Percentiles rank a stretch among this genome's conserved stretches.
Conservation (phyloP, 2,329 filamentous ascomycete genomes). For the Albifimbria verrucaria region DNA sequence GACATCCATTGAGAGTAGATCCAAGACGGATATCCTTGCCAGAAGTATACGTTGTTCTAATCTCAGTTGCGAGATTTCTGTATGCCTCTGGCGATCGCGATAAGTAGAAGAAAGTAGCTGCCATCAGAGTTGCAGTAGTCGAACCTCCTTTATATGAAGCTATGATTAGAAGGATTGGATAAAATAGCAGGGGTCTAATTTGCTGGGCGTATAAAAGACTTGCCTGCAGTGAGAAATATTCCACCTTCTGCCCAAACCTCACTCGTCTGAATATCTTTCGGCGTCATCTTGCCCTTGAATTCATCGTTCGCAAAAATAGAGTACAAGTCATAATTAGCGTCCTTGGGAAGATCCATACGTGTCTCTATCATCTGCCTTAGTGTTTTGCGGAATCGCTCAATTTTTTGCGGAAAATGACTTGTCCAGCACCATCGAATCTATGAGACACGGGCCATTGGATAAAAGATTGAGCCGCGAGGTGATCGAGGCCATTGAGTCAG, state of each 20-base stretch:
- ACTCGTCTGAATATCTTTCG: no score
- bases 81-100: neutral
- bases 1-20: neutral
- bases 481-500: neutral
- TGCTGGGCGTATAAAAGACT: no score
- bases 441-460: no score
- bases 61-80: neutral
- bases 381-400: neutral
- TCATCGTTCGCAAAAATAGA: neutral
- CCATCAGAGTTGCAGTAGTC: neutral
- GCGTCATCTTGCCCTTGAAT: no score
- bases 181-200: no score
- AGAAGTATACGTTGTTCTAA: neutral
- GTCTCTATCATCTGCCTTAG: neutral
- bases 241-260: no score
- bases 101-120: conserved; percentile 1
- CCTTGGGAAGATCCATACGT: neutral
- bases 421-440: no score
- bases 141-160: neutral
- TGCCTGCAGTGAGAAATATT: no score
- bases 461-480: neutral
- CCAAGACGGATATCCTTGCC: conserved; percentile 6
- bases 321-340: conserved; percentile 4
- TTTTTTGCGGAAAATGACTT: no score
- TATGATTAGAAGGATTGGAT: conserved; percentile 6